A percentile compares a stretch with the other conserved stretches of the same genome.
These are phyloP conservation scores for Raphanus hybrid DNA, from an alignment of 441 rosid species.

Conservation along the genomic window DNA sequence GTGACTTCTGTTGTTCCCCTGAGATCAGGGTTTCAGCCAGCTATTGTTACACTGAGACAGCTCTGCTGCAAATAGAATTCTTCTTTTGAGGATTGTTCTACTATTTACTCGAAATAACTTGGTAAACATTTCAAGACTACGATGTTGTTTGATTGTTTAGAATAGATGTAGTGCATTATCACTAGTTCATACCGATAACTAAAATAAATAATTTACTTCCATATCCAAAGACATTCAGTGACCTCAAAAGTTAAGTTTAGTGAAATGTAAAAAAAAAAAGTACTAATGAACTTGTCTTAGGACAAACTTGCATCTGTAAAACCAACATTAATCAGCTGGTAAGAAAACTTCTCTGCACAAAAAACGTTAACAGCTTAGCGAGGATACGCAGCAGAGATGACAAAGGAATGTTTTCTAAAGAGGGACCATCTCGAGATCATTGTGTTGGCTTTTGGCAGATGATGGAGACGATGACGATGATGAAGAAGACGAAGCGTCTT, in stretches of 20 bases:
- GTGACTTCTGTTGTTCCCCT: constrained; percentile 58
- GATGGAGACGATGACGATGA: constrained; percentile 46
- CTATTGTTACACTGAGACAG: constrained; percentile 52
- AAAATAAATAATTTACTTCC: background rate
- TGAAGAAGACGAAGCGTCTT: constrained; percentile 33
- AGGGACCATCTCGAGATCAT: constrained; percentile 59
- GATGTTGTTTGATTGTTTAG: too few relatives aligned
- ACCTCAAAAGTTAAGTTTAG: constrained; percentile 8
- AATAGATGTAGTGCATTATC: too few relatives aligned
- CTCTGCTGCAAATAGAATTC: constrained; percentile 22
- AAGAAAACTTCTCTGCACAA: constrained; percentile 37
- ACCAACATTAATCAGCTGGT: constrained; percentile 28
- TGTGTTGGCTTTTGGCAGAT: constrained; percentile 44
- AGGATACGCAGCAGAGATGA: constrained; percentile 27
- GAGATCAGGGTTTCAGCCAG: constrained; percentile 62
- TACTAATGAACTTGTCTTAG: constrained; percentile 28
- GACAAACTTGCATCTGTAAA: constrained; percentile 16
- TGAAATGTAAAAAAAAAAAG: background rate
- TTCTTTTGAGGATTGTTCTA: constrained; percentile 10
- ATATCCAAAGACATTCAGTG: constrained; percentile 2
- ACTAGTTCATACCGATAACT: background rate
- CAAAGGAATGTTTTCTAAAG: constrained; percentile 45
- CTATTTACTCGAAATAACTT: too few relatives aligned
- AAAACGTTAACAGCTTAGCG: constrained; percentile 23
- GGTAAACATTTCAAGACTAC: too few relatives aligned